Percentiles rank a stretch among this genome's conserved stretches.
These are phyloP conservation scores for Claviceps africana DNA, from an alignment of 2,329 filamentous ascomycete species.

Conservation along the genomic window DNA sequence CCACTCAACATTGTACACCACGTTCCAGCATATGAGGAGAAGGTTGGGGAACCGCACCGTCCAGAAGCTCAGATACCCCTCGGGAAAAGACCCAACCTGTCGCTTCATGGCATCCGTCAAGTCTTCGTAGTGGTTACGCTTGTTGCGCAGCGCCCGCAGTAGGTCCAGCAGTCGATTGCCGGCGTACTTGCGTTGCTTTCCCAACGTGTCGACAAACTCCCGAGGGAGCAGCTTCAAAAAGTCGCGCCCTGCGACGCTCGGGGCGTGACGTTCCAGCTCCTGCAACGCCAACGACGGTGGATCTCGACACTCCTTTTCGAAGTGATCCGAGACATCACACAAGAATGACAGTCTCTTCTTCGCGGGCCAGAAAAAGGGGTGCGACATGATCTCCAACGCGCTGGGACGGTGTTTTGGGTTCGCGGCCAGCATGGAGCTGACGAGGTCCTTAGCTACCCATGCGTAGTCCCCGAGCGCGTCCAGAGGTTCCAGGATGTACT, in stretches of 20 bases:
- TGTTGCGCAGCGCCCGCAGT: conserved; percentile 79
- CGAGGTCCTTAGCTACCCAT: conserved; percentile 75
- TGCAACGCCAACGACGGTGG: conserved; percentile 57
- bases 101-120: conserved; percentile 67
- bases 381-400: conserved; percentile 68
- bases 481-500: conserved; percentile 56
- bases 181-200: conserved; percentile 91
- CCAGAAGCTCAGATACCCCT: conserved; percentile 78
- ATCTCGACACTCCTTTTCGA: conserved; percentile 81
- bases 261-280: conserved; percentile 41
- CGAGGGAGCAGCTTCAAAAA: conserved; percentile 66
- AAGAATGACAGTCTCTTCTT: conserved; percentile 84
- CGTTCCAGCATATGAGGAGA: conserved; percentile 63
- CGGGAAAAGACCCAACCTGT: conserved; percentile 57
- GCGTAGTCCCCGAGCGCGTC: conserved; percentile 70
- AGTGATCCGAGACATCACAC: conserved; percentile 94
- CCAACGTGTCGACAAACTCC: conserved; percentile 76
- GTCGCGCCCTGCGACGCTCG: conserved; percentile 48
- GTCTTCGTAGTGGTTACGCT: conserved; percentile 95
- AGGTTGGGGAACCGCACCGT: conserved; percentile 64
- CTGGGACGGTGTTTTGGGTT: conserved; percentile 49
- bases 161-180: conserved; percentile 73
- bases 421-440: conserved; percentile 58
- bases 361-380: conserved; percentile 91
- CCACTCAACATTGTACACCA: conserved; percentile 54